Evolutionary conservation across 2,329 filamentous ascomycete genomes (phyloP), one percentile per base, ranked within the genome.

Genomic region (Xenoacremonium recifei): DNA sequence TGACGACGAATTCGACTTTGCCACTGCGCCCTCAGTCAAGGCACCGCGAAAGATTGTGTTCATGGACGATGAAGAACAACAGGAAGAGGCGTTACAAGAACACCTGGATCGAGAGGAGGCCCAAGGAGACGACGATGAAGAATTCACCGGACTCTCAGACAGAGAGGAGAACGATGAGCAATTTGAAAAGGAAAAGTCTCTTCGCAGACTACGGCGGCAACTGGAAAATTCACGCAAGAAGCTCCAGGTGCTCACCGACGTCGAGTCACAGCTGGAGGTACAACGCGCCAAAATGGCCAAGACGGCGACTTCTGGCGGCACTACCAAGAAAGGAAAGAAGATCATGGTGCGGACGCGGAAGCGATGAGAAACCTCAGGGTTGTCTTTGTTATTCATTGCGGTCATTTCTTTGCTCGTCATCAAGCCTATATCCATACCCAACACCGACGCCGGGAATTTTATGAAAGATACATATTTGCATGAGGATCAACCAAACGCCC

Each of bases 221-320:
- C 64, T 84, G 16, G 69, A 70, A 39, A 64, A 60, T 16, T 73
- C 77, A 5, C 72, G 69, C 49, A 73, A 76, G 63, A 77, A 80
- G 61, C 66, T 82, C 48, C 70, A 70, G 56, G 68, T 69, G 2
- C 64, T 85, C 20, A 67, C 72, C n/a, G 67, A 72, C 17, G 76
- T 79, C 18, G 81, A 85, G 62, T 64, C 70, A 29, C 67, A 75
- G 51, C 67, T 85, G 19, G 79, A 80, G 47, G 45, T 80, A 40
- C 79, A 84, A 61, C 70, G 75, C 45, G 76, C 79, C 15, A 78
- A 75, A 60, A 84, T 84, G 80, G 79, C 78, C 25, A 85, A 85
- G 69, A 82, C 79, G 50, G 69, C 76, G 7, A 84, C 80, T 2
- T 73, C 76, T 5, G 78, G 77, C 27, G 78, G 79, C 12, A 57